phyloP scores from a whole-genome alignment of 139 green algal genomes.

The Astrephomene gubernaculifera region DNA sequence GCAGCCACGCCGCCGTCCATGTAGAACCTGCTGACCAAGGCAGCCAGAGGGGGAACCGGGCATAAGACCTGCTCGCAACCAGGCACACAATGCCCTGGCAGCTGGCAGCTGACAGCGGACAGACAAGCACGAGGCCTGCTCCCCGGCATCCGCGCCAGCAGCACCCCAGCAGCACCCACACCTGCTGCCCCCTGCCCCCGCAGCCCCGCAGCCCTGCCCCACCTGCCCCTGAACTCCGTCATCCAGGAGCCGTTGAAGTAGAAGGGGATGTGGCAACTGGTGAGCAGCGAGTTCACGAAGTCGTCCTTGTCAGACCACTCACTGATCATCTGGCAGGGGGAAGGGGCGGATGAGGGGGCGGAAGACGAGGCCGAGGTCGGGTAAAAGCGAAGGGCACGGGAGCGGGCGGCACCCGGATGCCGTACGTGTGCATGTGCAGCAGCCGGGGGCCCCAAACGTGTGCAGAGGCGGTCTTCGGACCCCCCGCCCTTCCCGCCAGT shows the following conservation, averaged over 20 bases:
- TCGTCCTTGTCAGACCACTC: conserved; percentile 79
- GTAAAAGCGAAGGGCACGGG: too few species aligned
- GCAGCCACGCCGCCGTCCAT: conserved; percentile 52
- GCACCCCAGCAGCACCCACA: too few species aligned
- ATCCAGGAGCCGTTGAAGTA: conserved; percentile 74
- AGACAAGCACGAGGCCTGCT: neutral
- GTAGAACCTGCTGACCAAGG: conserved; percentile 38
- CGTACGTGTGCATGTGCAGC: too few species aligned
- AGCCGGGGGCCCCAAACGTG: too few species aligned
- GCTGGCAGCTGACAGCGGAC: neutral
- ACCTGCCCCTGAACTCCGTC: conserved; percentile 79
- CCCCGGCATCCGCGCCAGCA: neutral
- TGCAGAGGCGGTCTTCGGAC: too few species aligned
- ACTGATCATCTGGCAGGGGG: conserved; percentile 64
- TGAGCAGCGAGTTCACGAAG: conserved; percentile 81
- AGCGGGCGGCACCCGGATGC: too few species aligned
- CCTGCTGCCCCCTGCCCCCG: neutral
- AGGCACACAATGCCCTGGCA: neutral
- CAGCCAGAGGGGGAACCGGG: neutral
- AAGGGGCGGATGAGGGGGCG: neutral
- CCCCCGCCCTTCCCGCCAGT: too few species aligned
- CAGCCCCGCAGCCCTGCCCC: neutral
- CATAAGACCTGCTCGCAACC: too few species aligned
- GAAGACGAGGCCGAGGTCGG: too few species aligned
- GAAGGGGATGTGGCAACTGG: conserved; percentile 86